Percentiles rank a stretch among this genome's conserved stretches.
phyloP scores from a whole-genome alignment of 2,329 filamentous ascomycete genomes.

The Colletotrichum sp. region DNA sequence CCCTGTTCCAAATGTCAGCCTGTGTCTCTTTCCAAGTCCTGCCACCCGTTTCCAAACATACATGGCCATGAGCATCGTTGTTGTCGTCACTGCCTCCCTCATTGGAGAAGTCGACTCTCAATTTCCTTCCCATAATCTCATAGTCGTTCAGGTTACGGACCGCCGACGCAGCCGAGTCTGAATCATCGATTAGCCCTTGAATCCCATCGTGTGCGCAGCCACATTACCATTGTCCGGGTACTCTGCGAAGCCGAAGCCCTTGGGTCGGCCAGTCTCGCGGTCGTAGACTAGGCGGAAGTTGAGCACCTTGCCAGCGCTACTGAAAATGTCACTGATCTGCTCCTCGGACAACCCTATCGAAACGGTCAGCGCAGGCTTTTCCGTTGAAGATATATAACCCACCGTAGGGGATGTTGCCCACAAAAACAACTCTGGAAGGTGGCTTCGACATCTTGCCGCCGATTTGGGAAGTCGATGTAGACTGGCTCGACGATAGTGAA shows the following conservation, averaged over 20 bases:
- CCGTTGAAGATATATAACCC: conserved; percentile 24
- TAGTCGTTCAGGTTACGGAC: conserved; percentile 95
- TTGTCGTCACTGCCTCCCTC: conserved; percentile 80
- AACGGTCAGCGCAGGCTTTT: neutral
- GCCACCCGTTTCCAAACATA: neutral
- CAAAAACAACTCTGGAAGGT: conserved; percentile 80
- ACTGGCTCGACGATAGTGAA: neutral
- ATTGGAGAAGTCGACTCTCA: conserved; percentile 95
- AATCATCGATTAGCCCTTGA: neutral
- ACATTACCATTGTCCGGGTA: conserved; percentile 84
- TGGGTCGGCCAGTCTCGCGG: conserved; percentile 90
- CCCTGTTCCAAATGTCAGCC: conserved; percentile 9
- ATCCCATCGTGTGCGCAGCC: neutral
- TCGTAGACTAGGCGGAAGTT: conserved; percentile 96
- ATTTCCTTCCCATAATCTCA: conserved; percentile 92
- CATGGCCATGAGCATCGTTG: conserved; percentile 50
- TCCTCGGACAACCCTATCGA: conserved; percentile 91
- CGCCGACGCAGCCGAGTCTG: conserved; percentile 84
- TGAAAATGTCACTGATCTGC: conserved; percentile 93
- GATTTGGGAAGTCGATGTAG: neutral
- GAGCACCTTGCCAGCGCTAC: conserved; percentile 85
- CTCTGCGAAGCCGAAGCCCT: conserved; percentile 96
- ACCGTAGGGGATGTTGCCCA: conserved; percentile 88
- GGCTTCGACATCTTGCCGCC: conserved; percentile 71
- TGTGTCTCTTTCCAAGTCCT: neutral